Conservation (phyloP, 495 filamentous ascomycete species). For the Neurospora intermedia region DNA sequence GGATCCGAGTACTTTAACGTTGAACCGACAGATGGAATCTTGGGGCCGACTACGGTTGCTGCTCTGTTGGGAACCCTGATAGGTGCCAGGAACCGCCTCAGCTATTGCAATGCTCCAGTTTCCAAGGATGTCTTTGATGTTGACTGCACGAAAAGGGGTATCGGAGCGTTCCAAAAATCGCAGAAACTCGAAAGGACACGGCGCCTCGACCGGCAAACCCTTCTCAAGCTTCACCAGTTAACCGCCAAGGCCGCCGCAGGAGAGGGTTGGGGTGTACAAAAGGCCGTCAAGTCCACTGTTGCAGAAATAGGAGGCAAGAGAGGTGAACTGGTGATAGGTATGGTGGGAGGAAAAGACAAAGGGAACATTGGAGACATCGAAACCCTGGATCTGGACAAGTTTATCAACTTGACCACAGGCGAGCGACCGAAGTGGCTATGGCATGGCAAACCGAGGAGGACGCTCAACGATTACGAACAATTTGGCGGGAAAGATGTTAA, state of each 20-base stretch:
- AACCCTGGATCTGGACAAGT: conserved; percentile 77
- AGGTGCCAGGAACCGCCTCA: conserved; percentile 80
- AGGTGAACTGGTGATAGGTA: conserved; percentile 84
- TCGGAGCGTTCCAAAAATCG: conserved; percentile 79
- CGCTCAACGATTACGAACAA: conserved; percentile 36
- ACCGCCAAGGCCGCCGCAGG: conserved; percentile 83
- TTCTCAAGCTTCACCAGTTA: conserved; percentile 65
- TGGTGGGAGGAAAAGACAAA: conserved; percentile 82
- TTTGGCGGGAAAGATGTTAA: conserved; percentile 51
- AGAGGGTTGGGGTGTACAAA: conserved; percentile 62
- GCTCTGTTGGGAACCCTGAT: conserved; percentile 79
- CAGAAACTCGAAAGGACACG: conserved; percentile 70
- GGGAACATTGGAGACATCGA: conserved; percentile 86
- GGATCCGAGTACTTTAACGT: conserved; percentile 82
- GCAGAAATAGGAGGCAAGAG: conserved; percentile 93
- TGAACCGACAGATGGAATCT: conserved; percentile 82
- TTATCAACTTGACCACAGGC: conserved; percentile 64
- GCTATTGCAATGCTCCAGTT: conserved; percentile 68
- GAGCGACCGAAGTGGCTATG: conserved; percentile 86
- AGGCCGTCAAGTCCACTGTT: conserved; percentile 89
- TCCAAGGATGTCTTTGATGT: conserved; percentile 90
- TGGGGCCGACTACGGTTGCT: conserved; percentile 87
- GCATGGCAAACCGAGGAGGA: conserved; percentile 67
- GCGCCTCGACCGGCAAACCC: conserved; percentile 69
- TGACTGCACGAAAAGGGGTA: conserved; percentile 65